phyloP scores from a whole-genome alignment of 2,329 filamentous ascomycete genomes.

The Coniochaeta prunicola region DNA sequence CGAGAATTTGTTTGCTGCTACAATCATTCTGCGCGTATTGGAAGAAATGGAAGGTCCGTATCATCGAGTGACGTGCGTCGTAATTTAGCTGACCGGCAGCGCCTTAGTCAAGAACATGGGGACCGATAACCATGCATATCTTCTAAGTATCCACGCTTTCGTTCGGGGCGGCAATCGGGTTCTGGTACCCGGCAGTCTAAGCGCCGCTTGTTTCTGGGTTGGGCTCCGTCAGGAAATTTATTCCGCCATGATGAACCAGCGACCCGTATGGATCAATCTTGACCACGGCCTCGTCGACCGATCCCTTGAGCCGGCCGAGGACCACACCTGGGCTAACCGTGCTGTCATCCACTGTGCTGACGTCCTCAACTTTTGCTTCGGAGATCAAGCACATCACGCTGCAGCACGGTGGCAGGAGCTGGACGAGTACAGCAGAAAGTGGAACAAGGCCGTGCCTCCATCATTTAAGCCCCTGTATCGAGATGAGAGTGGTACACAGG shows the following conservation, averaged over 20 bases:
- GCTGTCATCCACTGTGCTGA: slow-evolving; percentile 57
- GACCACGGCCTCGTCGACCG: slow-evolving; percentile 43
- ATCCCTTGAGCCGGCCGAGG: slow-evolving; percentile 37
- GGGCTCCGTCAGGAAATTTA: slow-evolving; percentile 54
- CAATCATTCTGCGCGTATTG: slow-evolving; percentile 48
- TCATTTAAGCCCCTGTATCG: slow-evolving; percentile 49
- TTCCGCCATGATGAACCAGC: slow-evolving; percentile 41
- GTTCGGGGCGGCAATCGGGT: slow-evolving; percentile 33
- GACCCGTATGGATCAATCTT: slow-evolving; percentile 40
- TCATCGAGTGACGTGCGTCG: neutral
- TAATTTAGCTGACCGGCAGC: slow-evolving; percentile 3
- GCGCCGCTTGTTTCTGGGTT: slow-evolving; percentile 50
- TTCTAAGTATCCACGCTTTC: slow-evolving; percentile 34
- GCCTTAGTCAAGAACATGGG: slow-evolving; percentile 31
- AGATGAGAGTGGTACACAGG: slow-evolving; percentile 25
- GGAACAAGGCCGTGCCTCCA: slow-evolving; percentile 37
- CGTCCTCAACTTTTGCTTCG: slow-evolving; percentile 56
- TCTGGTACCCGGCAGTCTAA: slow-evolving; percentile 32
- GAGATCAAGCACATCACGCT: slow-evolving; percentile 22
- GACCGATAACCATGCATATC: slow-evolving; percentile 37
- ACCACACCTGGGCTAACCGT: slow-evolving; percentile 53
- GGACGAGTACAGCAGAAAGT: slow-evolving; percentile 34
- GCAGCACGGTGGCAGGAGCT: slow-evolving; percentile 33
- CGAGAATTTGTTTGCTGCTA: slow-evolving; percentile 46
- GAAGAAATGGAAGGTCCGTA: slow-evolving; percentile 41